Base-by-base conservation (phyloP, 441 rosid genomes). In the Syzygium syzygioides region DNA sequence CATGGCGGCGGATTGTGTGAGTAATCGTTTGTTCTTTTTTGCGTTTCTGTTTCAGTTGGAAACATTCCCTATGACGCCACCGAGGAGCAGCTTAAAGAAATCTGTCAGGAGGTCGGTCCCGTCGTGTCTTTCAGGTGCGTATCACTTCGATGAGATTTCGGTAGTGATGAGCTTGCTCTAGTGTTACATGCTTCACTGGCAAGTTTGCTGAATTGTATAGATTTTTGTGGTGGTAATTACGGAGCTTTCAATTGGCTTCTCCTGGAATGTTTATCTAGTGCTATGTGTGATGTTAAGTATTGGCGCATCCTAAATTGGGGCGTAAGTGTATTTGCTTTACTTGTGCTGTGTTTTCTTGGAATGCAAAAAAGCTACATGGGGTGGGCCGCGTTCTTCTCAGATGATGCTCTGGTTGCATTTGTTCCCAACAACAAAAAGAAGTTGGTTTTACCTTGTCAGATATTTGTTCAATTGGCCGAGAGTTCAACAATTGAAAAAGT, bases 1-100 rank as follows among this genome's bases (percentile, higher is more conserved):
- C 30, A 37, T 41, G 6, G 9, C 28, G 80, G 80, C 23, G 48
- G 64, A 62, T 32, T 71, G 23, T 53, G 53, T 28, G 59, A 59
- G 18, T 55, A 55, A 53, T 64, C 25, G 23, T 68, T 50, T 71
- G 87, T 25, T 85, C 88, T 66, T 28, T 84, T 87, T 85, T 71
- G 80, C 50, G 53, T 25, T 79, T 89, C 37, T 83, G 55, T 88
- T 86, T 86, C 95, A 98, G 99, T 98, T 93, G 99, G 99, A 88
- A 98, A 98, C 90, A 98, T 98, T 92, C 99, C 99, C 13, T 98
- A 97, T 92, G 99, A 97, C 93, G 98, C 96, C 32, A 96, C 99
- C 26, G 99, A 98, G 92, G 99, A 98, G 89, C 99, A 98, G 91
- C 97, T 98, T 25, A 95, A 95, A 86, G 99, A 97, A 86, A 96